Base-by-base conservation (phyloP, 202 grass and related monocot genomes). In the Setaria viridis region DNA sequence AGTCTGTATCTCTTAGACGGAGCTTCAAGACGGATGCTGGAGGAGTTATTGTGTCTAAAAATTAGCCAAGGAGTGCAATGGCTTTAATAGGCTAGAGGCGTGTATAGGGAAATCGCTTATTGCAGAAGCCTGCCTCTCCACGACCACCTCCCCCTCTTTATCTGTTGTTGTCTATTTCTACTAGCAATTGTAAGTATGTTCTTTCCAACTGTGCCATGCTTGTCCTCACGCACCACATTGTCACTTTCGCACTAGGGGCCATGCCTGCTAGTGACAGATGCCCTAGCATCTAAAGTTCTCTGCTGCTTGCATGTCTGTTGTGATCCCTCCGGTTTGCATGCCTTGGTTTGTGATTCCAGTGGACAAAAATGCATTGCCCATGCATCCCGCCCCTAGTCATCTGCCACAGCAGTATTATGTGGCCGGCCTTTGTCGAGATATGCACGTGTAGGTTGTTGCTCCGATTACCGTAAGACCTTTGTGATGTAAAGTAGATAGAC, bases 61-160 rank as follows among this genome's bases (percentile, higher is more conserved):
- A n/a, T 9, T 5, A 7, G 16, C 30, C 9, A 8, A 0, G 11
- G 25, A n/a, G 19, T 63, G 1, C 2, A 51, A 5, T 4, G 10
- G 73, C 33, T 84, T 89, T 89, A 82, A 90, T 80, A 84, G 82
- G 33, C 4, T 19, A 65, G 59, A 87, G 63, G 43, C 82, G 66
- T 97, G 80, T 35, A 0, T 9, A 19, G 11, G 42, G 33, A 97
- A 88, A 85, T 3, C 85, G 72, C 91, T 90, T 96, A 11, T 65
- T 9, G 17, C 12, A 74, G 74, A 91, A 93, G 25, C 25, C 25
- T 25, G 89, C 72, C 82, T 95, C 79, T 9, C 9, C 30, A 35
- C 33, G 14, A 62, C 8, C 6, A 3, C 11, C 25, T 10, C 59
- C 29, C 4, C 5, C 10, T 14, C 1, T 54, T 69, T 69, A 6